These are phyloP conservation scores for Aspergillus panamensis DNA, from an alignment of 495 filamentous ascomycete genomes.

Conservation along the genomic window DNA sequence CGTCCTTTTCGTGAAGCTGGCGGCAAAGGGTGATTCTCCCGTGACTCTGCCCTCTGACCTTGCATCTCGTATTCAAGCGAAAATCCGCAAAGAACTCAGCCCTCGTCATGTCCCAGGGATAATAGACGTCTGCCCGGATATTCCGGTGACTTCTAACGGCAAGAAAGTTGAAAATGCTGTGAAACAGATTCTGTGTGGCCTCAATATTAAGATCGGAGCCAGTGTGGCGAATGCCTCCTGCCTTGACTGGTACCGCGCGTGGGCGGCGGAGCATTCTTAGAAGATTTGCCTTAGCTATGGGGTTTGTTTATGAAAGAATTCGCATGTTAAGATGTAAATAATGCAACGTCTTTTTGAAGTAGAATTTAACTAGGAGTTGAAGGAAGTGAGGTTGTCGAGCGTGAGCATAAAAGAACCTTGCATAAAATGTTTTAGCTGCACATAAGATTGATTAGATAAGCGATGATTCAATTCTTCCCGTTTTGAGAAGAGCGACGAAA, in stretches of 20 bases:
- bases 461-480: slow-evolving; percentile 22
- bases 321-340: background rate
- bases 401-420: background rate
- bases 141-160: slow-evolving; percentile 85
- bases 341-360: background rate
- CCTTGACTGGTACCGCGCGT: slow-evolving; percentile 77
- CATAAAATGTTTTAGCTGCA: background rate
- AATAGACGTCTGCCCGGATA: slow-evolving; percentile 74
- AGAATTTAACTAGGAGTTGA: background rate
- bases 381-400: background rate
- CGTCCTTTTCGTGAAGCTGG: slow-evolving; percentile 79
- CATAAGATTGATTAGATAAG: slow-evolving; percentile 27
- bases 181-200: slow-evolving; percentile 88
- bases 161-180: slow-evolving; percentile 95
- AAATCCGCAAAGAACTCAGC: slow-evolving; percentile 70
- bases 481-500: slow-evolving; percentile 6
- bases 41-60: slow-evolving; percentile 41
- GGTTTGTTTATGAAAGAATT: background rate
- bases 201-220: slow-evolving; percentile 78
- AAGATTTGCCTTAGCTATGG: background rate
- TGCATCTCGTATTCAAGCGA: slow-evolving; percentile 54
- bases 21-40: slow-evolving; percentile 27
- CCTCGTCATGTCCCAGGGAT: slow-evolving; percentile 80
- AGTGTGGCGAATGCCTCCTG: slow-evolving; percentile 83
- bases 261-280: slow-evolving; percentile 52